Evolutionary conservation across 139 green algal species (phyloP), one percentile per base, ranked within the genome.

Genomic region (Spirogloea muscicola): DNA sequence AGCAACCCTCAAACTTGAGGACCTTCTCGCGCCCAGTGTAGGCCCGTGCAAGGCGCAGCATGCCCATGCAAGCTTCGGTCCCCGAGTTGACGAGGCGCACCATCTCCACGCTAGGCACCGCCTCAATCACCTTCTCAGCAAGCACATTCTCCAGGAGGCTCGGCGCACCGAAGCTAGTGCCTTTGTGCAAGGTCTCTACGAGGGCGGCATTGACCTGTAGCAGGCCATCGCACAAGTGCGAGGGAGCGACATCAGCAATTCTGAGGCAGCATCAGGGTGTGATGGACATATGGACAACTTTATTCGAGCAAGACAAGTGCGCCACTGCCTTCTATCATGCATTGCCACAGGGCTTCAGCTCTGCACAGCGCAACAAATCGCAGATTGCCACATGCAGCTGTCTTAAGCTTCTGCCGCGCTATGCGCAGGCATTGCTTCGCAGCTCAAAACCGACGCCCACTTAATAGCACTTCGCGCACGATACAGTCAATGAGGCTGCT

Each of bases 1-100:
- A 99, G 91, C 94, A 99, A 63, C 94, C 94, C n/a, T 91, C 88
- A 68, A 99, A 99, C 90, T 97, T 97, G 85, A 97, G 88, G 58
- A 96, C 75, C 90, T 99, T 99, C 77, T 97, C 93, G 64, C 92
- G 86, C 48, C 84, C 84, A 51, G 94, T 99, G 91, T 91, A 97
- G 36, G 94, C 94, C 65, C 94, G 91, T 92, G 97, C 98, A 49
- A 98, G 87, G 72, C 94, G 90, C 58, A 98, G 89, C 69, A 93
- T 96, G 25, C 89, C 95, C n/a, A 99, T 84, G 88, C 95, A 99
- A 7, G 94, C 94, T 87, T 99, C 94, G 16, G 94, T 99, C 76
- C 94, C 94, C 5, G 87, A 95, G 84, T 92, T 96, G 40, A 93
- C 89, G 69, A 99, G 98, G 58, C 94, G 91, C 41, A 98, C 94